Conservation (phyloP, 352 stramenopile species). For the Thraustotheca clavata region DNA sequence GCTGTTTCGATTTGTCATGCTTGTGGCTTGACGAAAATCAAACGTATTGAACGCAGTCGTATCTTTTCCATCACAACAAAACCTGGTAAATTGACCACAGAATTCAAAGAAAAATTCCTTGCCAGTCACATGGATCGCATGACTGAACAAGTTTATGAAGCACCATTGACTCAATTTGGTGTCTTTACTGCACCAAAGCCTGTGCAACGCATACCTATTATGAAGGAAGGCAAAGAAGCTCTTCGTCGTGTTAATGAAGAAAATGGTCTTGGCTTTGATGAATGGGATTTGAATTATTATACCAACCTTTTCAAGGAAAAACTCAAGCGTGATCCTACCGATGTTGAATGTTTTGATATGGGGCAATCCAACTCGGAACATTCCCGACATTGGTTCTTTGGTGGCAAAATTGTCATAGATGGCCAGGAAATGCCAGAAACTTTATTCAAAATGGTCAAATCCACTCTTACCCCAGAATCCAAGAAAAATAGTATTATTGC, state of each 20-base stretch:
- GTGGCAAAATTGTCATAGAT: constrained; percentile 98
- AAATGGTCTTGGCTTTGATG: constrained; percentile 96
- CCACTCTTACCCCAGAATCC: constrained; percentile 85
- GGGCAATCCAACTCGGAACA: constrained; percentile 98
- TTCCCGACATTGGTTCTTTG: constrained; percentile 99
- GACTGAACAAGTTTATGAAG: constrained; percentile 95
- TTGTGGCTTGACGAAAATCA: constrained; percentile 85
- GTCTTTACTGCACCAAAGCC: constrained; percentile 67
- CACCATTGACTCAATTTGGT: constrained; percentile 88
- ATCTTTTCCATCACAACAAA: constrained; percentile 83
- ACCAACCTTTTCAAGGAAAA: constrained; percentile 96
- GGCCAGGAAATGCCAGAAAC: constrained; percentile 93
- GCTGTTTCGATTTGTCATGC: constrained; percentile 94
- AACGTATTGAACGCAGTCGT: constrained; percentile 91
- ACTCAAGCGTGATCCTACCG: constrained; percentile 94
- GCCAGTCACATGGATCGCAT: constrained; percentile 89
- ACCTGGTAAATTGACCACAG: constrained; percentile 28
- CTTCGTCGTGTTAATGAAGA: constrained; percentile 94
- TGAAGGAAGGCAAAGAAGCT: constrained; percentile 89
- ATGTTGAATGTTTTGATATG: constrained; percentile 99
- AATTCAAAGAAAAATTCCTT: constrained; percentile 48
- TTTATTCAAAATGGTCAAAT: constrained; percentile 99
- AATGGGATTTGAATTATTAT: constrained; percentile 99
- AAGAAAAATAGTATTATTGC: constrained; percentile 96
- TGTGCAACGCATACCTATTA: constrained; percentile 91